A percentile compares a stretch with the other conserved stretches of the same genome.
These are phyloP conservation scores for Ganoderma sp. DNA, from an alignment of 1,284 basidiomycete genomes.

Conservation along the genomic window DNA sequence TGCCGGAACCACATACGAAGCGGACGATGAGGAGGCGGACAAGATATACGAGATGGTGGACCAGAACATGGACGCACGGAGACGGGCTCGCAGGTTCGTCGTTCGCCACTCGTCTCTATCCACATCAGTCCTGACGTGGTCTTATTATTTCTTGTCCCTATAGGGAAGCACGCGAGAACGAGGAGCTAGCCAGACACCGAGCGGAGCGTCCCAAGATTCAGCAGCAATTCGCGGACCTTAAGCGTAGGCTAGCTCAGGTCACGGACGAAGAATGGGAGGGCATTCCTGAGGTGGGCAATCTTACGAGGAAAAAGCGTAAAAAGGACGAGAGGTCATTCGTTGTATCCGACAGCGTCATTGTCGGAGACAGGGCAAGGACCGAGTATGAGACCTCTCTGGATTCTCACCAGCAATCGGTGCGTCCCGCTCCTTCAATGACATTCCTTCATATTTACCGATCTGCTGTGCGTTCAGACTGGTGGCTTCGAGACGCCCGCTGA, in stretches of 20 bases:
- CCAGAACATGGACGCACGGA: constrained; percentile 86
- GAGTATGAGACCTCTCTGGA: constrained; percentile 83
- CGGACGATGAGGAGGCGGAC: constrained; percentile 98
- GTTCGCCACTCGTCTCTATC: constrained; percentile 18
- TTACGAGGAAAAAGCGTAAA: constrained; percentile 91
- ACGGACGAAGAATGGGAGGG: constrained; percentile 94
- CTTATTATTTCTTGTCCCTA: too few relatives aligned
- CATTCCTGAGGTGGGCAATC: constrained; percentile 95
- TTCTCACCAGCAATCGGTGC: constrained; percentile 68
- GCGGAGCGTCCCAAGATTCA: constrained; percentile 89
- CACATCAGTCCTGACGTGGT: not conserved
- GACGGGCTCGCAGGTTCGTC: constrained; percentile 79
- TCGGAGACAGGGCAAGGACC: constrained; percentile 78
- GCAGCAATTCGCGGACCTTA: constrained; percentile 94
- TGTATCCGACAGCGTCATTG: constrained; percentile 91
- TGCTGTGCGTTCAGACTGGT: constrained; percentile 49
- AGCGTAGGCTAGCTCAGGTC: constrained; percentile 85
- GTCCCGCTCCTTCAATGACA: constrained; percentile 31
- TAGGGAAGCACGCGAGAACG: constrained; percentile 79
- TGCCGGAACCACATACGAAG: constrained; percentile 94
- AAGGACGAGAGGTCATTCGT: constrained; percentile 86
- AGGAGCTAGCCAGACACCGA: constrained; percentile 74
- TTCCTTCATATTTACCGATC: constrained; percentile 9
- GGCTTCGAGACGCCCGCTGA: constrained; percentile 84
- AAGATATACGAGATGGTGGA: constrained; percentile 93